Conservation (phyloP, 2,329 filamentous ascomycete species). For the Samsoniella hepiali region DNA sequence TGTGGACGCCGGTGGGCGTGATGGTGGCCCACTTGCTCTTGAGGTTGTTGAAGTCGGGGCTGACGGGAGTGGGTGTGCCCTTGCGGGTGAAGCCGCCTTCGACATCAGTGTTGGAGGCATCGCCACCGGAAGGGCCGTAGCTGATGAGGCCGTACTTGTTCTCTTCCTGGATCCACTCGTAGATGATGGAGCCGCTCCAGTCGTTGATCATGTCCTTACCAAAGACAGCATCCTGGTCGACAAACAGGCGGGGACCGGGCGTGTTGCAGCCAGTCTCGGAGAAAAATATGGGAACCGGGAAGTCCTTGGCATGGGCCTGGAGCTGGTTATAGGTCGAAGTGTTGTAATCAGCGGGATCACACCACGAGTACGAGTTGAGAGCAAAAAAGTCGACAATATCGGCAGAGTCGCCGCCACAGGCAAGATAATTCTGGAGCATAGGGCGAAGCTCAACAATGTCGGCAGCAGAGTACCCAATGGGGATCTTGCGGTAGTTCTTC, state of each 20-base stretch:
- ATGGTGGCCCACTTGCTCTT: constrained; percentile 72
- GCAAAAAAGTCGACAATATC: constrained; percentile 80
- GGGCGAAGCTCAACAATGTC: constrained; percentile 70
- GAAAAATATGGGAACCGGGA: constrained; percentile 84
- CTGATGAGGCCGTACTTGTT: constrained; percentile 80
- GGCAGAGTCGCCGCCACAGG: constrained; percentile 66
- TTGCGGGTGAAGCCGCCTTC: constrained; percentile 65
- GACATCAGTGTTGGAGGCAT: constrained; percentile 51
- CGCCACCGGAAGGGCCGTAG: constrained; percentile 62
- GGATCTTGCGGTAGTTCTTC: constrained; percentile 76
- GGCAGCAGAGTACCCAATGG: constrained; percentile 82
- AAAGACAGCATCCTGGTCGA: constrained; percentile 74
- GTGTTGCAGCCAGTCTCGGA: constrained; percentile 84
- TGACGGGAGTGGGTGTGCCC: constrained; percentile 69
- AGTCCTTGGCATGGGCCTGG: constrained; percentile 62
- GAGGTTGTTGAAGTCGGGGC: constrained; percentile 76
- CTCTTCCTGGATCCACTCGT: constrained; percentile 84
- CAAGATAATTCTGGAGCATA: constrained; percentile 68
- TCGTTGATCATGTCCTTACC: constrained; percentile 66
- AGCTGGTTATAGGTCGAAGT: constrained; percentile 68
- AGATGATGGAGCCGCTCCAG: constrained; percentile 76
- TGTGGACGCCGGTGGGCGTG: constrained; percentile 64
- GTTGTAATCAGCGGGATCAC: constrained; percentile 56
- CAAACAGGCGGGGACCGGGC: constrained; percentile 58
- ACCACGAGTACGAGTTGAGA: constrained; percentile 84